Evolutionary conservation across 192 early-diverging fungal genomes (phyloP).

Genomic region (Umbelopsis vinacea): DNA sequence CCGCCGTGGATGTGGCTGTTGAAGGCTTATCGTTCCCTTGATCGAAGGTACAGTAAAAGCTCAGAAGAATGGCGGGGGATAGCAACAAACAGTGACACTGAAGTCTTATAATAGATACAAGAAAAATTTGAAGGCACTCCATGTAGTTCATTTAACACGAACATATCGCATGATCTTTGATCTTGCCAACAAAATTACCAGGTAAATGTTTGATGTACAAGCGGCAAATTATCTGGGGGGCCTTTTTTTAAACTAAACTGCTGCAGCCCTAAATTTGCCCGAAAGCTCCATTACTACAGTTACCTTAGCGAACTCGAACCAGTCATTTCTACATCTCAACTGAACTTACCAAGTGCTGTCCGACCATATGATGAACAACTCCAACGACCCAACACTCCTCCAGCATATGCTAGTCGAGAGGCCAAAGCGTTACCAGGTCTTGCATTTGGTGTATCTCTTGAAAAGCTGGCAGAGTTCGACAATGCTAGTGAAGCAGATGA

Average conservation of each 20-base stretch:
- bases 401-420: slow-evolving; percentile 49
- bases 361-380: slow-evolving; percentile 51
- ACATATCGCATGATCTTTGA: slow-evolving; percentile 86
- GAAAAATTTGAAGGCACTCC: slow-evolving; percentile 92
- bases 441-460: slow-evolving; percentile 77
- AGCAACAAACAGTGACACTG: background rate
- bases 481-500: slow-evolving; percentile 13
- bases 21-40: slow-evolving; percentile 81
- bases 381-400: background rate
- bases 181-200: slow-evolving; percentile 84
- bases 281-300: slow-evolving; percentile 83
- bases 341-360: slow-evolving; percentile 76
- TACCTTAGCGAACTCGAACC: slow-evolving; percentile 69
- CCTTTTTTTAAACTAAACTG: background rate
- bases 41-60: slow-evolving; percentile 64
- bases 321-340: slow-evolving; percentile 72
- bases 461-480: slow-evolving; percentile 48
- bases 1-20: slow-evolving; percentile 87
- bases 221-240: too few relatives aligned
- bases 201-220: slow-evolving; percentile 48
- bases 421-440: slow-evolving; percentile 35
- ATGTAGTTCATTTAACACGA: slow-evolving; percentile 89
- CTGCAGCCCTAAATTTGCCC: slow-evolving; percentile 81
- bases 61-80: background rate
- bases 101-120: slow-evolving; percentile 61